Base-by-base conservation (phyloP, 805 yeast species). In the Wickerhamomyces canadensis region DNA sequence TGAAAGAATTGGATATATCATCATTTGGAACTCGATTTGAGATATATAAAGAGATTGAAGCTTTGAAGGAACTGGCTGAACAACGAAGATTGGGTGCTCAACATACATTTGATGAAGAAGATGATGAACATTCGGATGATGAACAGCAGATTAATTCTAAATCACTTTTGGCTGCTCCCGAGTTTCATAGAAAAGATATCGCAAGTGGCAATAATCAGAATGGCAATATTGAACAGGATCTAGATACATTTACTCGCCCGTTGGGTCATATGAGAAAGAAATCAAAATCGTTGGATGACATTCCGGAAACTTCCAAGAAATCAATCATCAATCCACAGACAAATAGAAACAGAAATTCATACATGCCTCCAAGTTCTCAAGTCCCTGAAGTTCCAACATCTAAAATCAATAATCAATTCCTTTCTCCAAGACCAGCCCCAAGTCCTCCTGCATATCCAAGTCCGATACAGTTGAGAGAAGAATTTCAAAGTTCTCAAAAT, bases 11-110 rank as follows among this genome's bases (percentile, higher is more conserved):
- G 40, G 98, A 89, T 39, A 91, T 93, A 36, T 71, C 77, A 34
- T 84, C 95, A 4, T 93, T 93, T 64, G 99, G 99, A 19, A 89
- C 96, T 0, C 73, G 99, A 45, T 93, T 88, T 61, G 96, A 89
- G 58, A 76, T 93, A 33, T 80, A 78, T 60, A 88, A 87, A 55
- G 95, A 86, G 56, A 91, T 93, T 50, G 95, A 86, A 57, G 74
- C 78, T 26, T 64, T 83, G 49, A 55, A 62, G 44, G 58, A 58
- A 30, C 33, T 52, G 16, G 45, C 43, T 5, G 40, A 38, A 15
- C 37, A 41, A 12, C 30, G 23, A 7, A 36, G 21, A 15, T 26
- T 26, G 2, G 13, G 22, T 2, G 33, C 22, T 3, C 31, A 28
- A 19, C 36, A 36, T 30, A 39, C 43, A 8, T 41, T 34, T 26